A percentile compares a stretch with the other conserved stretches of the same genome.
These are phyloP conservation scores for Monsonia emarginata DNA, from an alignment of 441 rosid genomes.

Conservation along the genomic window DNA sequence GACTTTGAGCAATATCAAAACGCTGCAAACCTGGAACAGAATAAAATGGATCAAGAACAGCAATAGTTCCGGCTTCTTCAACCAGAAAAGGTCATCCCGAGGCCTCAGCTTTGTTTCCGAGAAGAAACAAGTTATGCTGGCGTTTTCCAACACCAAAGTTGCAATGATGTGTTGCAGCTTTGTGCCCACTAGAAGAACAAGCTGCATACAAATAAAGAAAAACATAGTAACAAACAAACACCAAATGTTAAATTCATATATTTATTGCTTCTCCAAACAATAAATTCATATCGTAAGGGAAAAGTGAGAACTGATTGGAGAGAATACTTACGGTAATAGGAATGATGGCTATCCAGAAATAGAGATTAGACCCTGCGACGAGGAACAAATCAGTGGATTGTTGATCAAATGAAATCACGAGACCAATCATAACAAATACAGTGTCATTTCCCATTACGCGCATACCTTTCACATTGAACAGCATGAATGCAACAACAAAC, in stretches of 20 bases:
- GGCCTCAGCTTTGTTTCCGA: constrained; percentile 39
- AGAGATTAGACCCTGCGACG: constrained; percentile 75
- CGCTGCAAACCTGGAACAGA: constrained; percentile 48
- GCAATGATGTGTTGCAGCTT: constrained; percentile 64
- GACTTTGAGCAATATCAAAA: not conserved
- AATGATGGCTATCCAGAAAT: constrained; percentile 90
- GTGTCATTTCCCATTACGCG: not conserved
- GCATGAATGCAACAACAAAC: constrained; percentile 87
- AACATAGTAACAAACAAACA: constrained; percentile 14
- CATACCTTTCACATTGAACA: constrained; percentile 71
- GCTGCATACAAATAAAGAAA: constrained; percentile 25
- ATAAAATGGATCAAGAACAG: constrained; percentile 51
- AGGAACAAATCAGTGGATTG: constrained; percentile 9
- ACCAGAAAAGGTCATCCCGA: constrained; percentile 61
- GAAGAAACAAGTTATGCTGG: constrained; percentile 33
- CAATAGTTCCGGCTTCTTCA: constrained; percentile 52
- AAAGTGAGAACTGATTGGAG: constrained; percentile 1
- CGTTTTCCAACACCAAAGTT: constrained; percentile 48
- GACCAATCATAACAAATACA: constrained; percentile 6
- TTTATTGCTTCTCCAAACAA: not conserved
- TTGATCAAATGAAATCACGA: constrained; percentile 4
- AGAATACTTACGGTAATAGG: constrained; percentile 56
- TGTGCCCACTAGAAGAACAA: constrained; percentile 48
- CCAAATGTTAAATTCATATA: not conserved
- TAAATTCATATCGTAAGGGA: constrained; percentile 1